Conservation (phyloP, 345 rosid species). For the Cardamine chenopodiifolia region DNA sequence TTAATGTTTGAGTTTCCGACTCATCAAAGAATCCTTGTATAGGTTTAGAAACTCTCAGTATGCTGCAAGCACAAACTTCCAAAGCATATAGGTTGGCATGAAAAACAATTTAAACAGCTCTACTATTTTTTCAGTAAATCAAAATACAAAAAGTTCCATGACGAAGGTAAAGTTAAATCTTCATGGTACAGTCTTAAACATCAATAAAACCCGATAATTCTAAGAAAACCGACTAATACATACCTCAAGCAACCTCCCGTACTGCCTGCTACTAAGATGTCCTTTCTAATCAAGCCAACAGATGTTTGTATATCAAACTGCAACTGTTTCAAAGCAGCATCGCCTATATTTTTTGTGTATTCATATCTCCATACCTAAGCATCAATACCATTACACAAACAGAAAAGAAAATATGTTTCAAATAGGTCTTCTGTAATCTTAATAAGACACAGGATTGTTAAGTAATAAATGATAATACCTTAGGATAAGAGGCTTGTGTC, state of each 20-base stretch:
- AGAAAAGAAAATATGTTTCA: neutral
- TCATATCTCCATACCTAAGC: constrained; percentile 56
- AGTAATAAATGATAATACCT: constrained; percentile 46
- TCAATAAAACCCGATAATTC: neutral
- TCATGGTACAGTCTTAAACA: constrained; percentile 19
- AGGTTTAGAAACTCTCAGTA: constrained; percentile 61
- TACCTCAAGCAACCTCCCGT: constrained; percentile 66
- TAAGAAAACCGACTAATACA: constrained; percentile 13
- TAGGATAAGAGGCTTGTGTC: constrained; percentile 62
- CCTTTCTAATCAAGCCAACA: constrained; percentile 52
- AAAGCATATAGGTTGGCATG: constrained; percentile 46
- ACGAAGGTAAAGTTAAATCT: neutral
- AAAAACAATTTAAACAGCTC: constrained; percentile 15
- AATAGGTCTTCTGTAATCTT: neutral
- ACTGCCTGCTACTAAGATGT: constrained; percentile 60
- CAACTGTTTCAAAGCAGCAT: constrained; percentile 57
- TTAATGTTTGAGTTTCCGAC: constrained; percentile 16
- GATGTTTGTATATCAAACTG: constrained; percentile 49
- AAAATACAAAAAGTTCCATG: neutral
- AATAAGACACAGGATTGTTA: neutral
- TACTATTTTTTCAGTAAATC: neutral
- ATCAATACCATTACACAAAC: constrained; percentile 19
- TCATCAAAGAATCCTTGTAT: constrained; percentile 45
- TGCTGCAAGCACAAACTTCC: constrained; percentile 64
- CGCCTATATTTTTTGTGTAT: constrained; percentile 43